These are phyloP conservation scores for Pestalotiopsis fici DNA, from an alignment of 2,329 filamentous ascomycete species.

Conservation along the genomic window DNA sequence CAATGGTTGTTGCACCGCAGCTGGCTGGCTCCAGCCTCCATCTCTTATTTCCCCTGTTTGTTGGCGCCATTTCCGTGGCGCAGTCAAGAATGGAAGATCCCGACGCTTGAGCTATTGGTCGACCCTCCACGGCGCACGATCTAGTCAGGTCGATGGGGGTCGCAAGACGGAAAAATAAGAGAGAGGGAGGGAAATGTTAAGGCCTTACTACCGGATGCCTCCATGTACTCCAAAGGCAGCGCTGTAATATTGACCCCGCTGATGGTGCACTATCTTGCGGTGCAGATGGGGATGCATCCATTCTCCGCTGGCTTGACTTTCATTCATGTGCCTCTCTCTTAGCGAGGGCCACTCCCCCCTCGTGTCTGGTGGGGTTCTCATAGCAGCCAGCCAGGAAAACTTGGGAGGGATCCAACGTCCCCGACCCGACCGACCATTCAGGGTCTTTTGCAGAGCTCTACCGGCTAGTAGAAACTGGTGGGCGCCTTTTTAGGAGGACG, in stretches of 20 bases:
- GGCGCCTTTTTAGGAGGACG: neutral
- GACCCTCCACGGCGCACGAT: neutral
- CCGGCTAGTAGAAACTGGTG: neutral
- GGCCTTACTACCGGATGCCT: neutral
- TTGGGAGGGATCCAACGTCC: conserved; percentile 9
- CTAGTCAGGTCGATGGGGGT: neutral
- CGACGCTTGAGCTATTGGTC: neutral
- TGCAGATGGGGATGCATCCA: neutral
- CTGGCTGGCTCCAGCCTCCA: neutral
- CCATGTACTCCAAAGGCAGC: neutral
- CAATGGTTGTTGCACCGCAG: neutral
- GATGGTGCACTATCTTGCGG: neutral
- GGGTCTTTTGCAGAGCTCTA: neutral
- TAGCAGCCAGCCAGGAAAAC: neutral
- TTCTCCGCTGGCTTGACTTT: neutral
- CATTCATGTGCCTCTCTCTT: neutral
- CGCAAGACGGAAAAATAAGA: neutral
- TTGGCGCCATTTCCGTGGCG: neutral
- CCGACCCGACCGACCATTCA: neutral
- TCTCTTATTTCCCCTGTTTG: neutral
- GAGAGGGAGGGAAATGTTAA: neutral
- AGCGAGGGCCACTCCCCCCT: neutral
- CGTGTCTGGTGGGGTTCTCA: neutral
- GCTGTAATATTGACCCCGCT: neutral
- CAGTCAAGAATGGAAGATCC: neutral